A percentile compares a stretch with the other conserved stretches of the same genome.
Conservation (phyloP, 1,139 yeast species). For the Suhomyces anneliseae region DNA sequence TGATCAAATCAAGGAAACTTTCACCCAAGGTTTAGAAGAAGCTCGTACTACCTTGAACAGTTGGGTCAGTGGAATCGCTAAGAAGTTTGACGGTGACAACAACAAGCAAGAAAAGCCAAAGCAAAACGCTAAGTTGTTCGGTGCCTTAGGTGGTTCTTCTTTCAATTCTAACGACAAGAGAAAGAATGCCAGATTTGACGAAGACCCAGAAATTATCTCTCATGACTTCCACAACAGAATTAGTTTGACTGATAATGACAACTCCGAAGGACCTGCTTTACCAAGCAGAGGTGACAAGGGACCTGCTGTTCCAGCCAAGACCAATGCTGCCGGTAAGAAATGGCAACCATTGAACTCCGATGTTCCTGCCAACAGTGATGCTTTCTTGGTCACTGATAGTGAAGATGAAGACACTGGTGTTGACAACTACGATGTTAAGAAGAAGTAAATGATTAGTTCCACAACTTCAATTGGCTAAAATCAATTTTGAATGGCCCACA, state of each 20-base stretch:
- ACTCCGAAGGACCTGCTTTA: conserved; percentile 44
- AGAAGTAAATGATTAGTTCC: conserved; percentile 1
- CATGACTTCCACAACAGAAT: conserved; percentile 59
- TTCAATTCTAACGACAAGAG: conserved; percentile 28
- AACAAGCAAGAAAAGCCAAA: conserved; percentile 9
- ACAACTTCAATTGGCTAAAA: too few relatives aligned
- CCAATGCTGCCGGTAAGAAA: conserved; percentile 28
- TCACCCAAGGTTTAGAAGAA: conserved; percentile 79
- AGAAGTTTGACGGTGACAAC: conserved; percentile 43
- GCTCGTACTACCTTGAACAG: conserved; percentile 75
- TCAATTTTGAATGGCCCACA: too few relatives aligned
- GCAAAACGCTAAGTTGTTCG: conserved; percentile 41
- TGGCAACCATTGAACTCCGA: conserved; percentile 66
- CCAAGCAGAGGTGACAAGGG: conserved; percentile 20
- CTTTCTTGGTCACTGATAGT: conserved; percentile 75
- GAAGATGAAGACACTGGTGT: conserved; percentile 59
- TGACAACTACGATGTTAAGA: conserved; percentile 12
- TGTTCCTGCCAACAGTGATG: conserved; percentile 64
- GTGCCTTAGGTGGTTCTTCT: conserved; percentile 50
- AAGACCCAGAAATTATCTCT: conserved; percentile 52
- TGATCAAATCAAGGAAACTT: conserved; percentile 68
- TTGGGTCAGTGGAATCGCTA: conserved; percentile 77
- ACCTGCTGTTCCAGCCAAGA: conserved; percentile 1
- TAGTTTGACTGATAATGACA: conserved; percentile 47
- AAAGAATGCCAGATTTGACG: conserved; percentile 46